These are phyloP conservation scores for Dictyostelium intermedium DNA, from an alignment of 78 protist species.

Conservation along the genomic window DNA sequence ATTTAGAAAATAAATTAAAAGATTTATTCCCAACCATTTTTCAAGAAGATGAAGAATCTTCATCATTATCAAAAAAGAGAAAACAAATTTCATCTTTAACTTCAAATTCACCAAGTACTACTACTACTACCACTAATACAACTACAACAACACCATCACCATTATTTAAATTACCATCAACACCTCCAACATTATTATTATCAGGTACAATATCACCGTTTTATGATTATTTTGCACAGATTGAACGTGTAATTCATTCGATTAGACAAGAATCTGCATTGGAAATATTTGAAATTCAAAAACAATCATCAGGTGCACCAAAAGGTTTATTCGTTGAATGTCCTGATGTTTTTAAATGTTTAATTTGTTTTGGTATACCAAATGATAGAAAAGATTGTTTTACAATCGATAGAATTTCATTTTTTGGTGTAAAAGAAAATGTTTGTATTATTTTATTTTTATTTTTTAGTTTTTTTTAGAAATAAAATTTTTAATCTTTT, in stretches of 20 bases:
- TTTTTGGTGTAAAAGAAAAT: conserved; percentile 63
- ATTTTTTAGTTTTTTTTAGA: no score
- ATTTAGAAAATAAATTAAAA: conserved; percentile 36
- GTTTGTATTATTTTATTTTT: not conserved
- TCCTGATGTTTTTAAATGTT: conserved; percentile 53
- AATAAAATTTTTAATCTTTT: not conserved
- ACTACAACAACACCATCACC: conserved; percentile 44
- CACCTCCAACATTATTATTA: not conserved
- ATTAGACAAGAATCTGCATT: conserved; percentile 42
- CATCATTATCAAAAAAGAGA: conserved; percentile 26
- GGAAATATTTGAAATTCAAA: conserved; percentile 45
- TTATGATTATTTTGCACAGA: conserved; percentile 19
- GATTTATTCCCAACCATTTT: conserved; percentile 24
- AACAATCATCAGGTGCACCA: conserved; percentile 13
- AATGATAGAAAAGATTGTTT: conserved; percentile 42
- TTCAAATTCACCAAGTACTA: not conserved
- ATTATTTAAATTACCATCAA: conserved; percentile 16
- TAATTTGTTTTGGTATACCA: conserved; percentile 44
- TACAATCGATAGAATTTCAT: conserved; percentile 54
- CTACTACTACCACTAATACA: not conserved
- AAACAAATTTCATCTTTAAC: conserved; percentile 28
- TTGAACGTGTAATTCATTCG: conserved; percentile 25
- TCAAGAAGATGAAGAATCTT: not conserved
- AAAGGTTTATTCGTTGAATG: conserved; percentile 54
- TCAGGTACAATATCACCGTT: not conserved